Evolutionary conservation across 345 rosid genomes (phyloP).

Genomic region (Salix brachista): DNA sequence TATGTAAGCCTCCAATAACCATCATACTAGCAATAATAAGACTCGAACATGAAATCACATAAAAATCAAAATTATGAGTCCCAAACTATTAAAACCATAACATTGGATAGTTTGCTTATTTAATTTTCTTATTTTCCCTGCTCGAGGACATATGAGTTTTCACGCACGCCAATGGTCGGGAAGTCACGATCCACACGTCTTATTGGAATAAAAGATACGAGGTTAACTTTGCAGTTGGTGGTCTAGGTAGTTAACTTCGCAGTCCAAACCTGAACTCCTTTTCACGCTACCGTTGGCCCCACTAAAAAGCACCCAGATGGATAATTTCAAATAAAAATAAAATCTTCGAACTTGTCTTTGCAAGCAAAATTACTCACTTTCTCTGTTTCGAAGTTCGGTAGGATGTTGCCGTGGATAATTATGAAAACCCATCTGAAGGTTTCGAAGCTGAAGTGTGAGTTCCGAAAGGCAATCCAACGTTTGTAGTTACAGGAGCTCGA

Average conservation of each 20-base stretch:
- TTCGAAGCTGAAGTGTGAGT: not conserved
- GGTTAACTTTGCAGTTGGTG: not conserved
- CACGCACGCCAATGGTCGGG: not conserved
- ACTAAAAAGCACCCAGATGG: not conserved
- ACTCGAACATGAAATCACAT: accelerated
- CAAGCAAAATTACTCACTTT: not conserved
- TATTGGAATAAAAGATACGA: not conserved
- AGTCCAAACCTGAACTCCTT: not conserved
- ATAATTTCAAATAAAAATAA: not conserved
- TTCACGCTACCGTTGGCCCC: not conserved
- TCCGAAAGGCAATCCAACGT: too few relatives aligned
- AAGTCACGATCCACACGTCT: not conserved
- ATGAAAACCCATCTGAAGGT: not conserved
- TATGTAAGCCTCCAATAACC: accelerated
- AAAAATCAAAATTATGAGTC: too few relatives aligned
- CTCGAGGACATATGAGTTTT: not conserved
- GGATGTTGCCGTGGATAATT: not conserved
- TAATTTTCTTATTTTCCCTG: too few relatives aligned
- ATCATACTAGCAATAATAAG: too few relatives aligned
- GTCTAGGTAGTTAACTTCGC: not conserved
- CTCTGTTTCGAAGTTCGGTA: not conserved
- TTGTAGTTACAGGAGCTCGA: too few relatives aligned
- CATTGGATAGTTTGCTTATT: not conserved
- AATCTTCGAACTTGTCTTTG: not conserved
- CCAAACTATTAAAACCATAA: too few relatives aligned